Evolutionary conservation across 768 basidiomycete species (phyloP).

Genomic region (Amanita pallidorosea): DNA sequence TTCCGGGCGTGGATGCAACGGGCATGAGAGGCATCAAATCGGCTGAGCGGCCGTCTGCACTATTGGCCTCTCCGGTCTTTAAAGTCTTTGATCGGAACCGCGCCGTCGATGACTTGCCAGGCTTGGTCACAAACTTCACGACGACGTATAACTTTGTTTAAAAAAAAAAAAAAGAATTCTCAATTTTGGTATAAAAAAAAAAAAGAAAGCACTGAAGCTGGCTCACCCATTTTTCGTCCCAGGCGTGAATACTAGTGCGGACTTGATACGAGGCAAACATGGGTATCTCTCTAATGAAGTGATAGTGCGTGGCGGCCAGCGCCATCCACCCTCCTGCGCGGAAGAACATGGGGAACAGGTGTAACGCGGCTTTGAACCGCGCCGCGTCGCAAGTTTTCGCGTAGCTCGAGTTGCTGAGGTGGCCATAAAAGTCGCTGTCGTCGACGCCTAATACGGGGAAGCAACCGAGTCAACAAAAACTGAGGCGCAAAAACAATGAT

Average conservation of each 20-base stretch:
- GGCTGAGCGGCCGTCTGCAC: not conserved
- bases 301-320: constrained; percentile 59
- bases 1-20: constrained; percentile 16
- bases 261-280: constrained; percentile 54
- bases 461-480: not conserved
- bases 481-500: not conserved
- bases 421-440: constrained; percentile 64
- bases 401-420: constrained; percentile 77
- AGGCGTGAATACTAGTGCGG: constrained; percentile 40
- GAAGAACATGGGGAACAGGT: constrained; percentile 46
- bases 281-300: constrained; percentile 63
- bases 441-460: constrained; percentile 35
- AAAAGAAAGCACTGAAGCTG: too few species aligned
- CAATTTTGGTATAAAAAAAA: too few species aligned
- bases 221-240: constrained; percentile 77
- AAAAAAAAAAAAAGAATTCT: too few species aligned
- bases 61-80: constrained; percentile 2
- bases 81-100: not conserved
- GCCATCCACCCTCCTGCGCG: constrained; percentile 52
- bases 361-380: constrained; percentile 36
- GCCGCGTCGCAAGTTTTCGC: constrained; percentile 48
- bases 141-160: constrained; percentile 57
- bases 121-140: constrained; percentile 51
- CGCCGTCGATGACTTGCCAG: constrained; percentile 18
- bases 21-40: constrained; percentile 11